Evolutionary conservation across 2,329 filamentous ascomycete genomes (phyloP).

Genomic region (Penicillium sclerotiorum): DNA sequence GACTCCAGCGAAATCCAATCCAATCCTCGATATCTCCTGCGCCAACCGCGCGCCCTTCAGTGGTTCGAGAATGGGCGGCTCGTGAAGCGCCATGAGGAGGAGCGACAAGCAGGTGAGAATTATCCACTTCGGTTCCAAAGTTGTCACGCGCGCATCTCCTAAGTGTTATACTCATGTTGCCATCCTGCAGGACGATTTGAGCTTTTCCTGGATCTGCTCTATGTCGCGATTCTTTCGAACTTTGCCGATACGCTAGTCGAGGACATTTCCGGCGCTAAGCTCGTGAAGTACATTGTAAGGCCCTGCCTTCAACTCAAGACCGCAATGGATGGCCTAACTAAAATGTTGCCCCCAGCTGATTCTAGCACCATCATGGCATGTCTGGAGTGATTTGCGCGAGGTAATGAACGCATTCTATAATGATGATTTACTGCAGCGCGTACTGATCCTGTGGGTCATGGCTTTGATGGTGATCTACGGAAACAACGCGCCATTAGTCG

Average conservation of each 20-base stretch:
- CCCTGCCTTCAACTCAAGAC: too few relatives aligned
- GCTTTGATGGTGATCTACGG: constrained; percentile 52
- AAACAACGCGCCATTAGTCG: constrained; percentile 51
- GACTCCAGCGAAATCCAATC: constrained; percentile 13
- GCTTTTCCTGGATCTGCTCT: constrained; percentile 55
- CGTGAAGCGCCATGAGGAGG: constrained; percentile 47
- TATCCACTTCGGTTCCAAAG: too few relatives aligned
- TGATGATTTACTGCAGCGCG: constrained; percentile 52
- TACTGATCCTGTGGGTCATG: constrained; percentile 56
- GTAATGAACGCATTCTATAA: constrained; percentile 58
- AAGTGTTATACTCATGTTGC: neutral
- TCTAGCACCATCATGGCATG: constrained; percentile 54
- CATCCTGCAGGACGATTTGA: constrained; percentile 46
- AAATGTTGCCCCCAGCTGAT: constrained; percentile 36
- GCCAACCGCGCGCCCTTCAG: constrained; percentile 44
- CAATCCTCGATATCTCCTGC: constrained; percentile 32
- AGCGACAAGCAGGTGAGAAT: constrained; percentile 44
- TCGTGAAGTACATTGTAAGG: constrained; percentile 50
- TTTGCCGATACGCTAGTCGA: constrained; percentile 54
- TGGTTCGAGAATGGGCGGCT: constrained; percentile 51
- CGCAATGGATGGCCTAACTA: too few relatives aligned
- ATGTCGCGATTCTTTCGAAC: constrained; percentile 55
- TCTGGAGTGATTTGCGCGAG: constrained; percentile 55
- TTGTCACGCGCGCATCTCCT: too few relatives aligned
- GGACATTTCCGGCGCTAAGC: constrained; percentile 46